Conservation (phyloP, 2,329 filamentous ascomycete species). For the Scedosporium apiospermum region DNA sequence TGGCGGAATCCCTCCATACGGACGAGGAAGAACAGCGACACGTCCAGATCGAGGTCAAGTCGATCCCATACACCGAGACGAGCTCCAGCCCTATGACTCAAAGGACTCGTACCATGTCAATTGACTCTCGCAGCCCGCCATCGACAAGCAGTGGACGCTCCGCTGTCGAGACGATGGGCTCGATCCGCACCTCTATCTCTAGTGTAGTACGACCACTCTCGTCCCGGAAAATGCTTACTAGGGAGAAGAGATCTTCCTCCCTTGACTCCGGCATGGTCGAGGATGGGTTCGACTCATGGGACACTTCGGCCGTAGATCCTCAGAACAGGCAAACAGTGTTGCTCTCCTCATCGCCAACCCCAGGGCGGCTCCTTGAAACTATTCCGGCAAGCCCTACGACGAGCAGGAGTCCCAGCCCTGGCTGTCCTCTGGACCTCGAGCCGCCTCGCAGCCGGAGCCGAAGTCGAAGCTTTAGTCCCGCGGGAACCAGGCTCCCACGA, state of each 20-base stretch:
- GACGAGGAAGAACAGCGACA: slow-evolving; percentile 22
- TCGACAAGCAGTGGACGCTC: slow-evolving; percentile 35
- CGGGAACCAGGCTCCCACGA: slow-evolving; percentile 8
- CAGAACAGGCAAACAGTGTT: slow-evolving; percentile 50
- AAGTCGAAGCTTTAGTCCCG: slow-evolving; percentile 44
- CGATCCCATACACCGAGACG: slow-evolving; percentile 38
- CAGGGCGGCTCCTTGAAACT: slow-evolving; percentile 52
- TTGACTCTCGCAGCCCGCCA: slow-evolving; percentile 30
- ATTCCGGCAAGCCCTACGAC: slow-evolving; percentile 58
- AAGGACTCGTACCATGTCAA: slow-evolving; percentile 19
- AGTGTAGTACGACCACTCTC: slow-evolving; percentile 43
- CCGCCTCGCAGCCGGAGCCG: slow-evolving; percentile 31
- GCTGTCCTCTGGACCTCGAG: slow-evolving; percentile 45
- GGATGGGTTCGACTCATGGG: slow-evolving; percentile 69
- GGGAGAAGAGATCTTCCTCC: slow-evolving; percentile 35
- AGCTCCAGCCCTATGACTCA: slow-evolving; percentile 18
- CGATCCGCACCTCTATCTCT: slow-evolving; percentile 38
- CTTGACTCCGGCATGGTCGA: slow-evolving; percentile 37
- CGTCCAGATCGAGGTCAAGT: slow-evolving; percentile 33
- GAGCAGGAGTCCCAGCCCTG: slow-evolving; percentile 57
- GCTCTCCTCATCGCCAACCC: slow-evolving; percentile 33
- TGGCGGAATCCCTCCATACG: slow-evolving; percentile 18
- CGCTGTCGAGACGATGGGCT: slow-evolving; percentile 34
- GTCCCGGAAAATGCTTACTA: slow-evolving; percentile 42
- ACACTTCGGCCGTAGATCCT: slow-evolving; percentile 58